Evolutionary conservation across 1,284 basidiomycete genomes (phyloP).

Genomic region (Cutaneotrichosporon spelunceum): DNA sequence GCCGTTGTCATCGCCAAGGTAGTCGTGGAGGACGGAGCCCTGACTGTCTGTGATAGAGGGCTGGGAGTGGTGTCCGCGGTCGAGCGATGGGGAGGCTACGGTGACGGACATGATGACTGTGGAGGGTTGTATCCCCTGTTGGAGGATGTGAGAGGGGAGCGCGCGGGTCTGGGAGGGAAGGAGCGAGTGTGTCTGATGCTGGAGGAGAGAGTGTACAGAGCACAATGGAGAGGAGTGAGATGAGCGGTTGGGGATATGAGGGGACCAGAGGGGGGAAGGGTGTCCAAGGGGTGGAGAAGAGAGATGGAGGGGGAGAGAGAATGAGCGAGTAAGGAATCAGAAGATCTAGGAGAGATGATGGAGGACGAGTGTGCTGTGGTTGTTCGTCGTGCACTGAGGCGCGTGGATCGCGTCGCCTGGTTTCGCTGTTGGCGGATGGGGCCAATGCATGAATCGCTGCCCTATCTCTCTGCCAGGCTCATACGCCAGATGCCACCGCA

Average conservation of each 20-base stretch:
- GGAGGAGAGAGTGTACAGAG: neutral
- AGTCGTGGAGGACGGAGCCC: conserved; percentile 6
- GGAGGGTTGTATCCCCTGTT: neutral
- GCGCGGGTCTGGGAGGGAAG: neutral
- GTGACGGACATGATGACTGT: conserved; percentile 3
- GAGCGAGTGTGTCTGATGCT: neutral
- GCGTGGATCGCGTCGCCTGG: neutral
- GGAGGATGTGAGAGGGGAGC: neutral
- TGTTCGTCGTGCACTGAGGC: neutral
- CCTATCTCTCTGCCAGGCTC: no score
- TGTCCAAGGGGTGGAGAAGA: neutral
- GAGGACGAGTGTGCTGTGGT: neutral
- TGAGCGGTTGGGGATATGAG: neutral
- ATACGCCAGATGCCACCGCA: no score
- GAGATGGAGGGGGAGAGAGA: neutral
- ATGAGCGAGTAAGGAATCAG: neutral
- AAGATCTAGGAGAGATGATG: neutral
- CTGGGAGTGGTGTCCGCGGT: neutral
- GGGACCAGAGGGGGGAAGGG: neutral
- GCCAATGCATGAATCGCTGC: no score
- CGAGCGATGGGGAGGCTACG: neutral
- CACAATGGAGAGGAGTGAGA: neutral
- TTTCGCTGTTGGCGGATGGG: no score
- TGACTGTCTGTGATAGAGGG: conserved; percentile 1
- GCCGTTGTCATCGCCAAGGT: conserved; percentile 4